Evolutionary conservation across 192 early-diverging fungal species (phyloP), one percentile per base, ranked within the genome.

Genomic region (Coemansia sp.): DNA sequence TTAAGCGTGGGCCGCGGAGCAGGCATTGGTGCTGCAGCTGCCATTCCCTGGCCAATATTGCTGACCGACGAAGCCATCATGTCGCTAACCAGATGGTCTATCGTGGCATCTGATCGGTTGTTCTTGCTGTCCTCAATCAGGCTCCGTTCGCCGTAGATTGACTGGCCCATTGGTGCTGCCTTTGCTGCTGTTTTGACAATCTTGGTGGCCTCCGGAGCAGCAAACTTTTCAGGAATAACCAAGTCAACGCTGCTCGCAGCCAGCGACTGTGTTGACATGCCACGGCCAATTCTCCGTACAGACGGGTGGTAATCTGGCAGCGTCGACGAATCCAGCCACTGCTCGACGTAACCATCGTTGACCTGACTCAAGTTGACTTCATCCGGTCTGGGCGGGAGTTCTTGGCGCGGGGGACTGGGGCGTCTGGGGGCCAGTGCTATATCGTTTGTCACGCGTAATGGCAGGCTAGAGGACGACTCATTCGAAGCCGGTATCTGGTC

Each of bases 41-140:
- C 34, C 56, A 58, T 34, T 33, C 56, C 56, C 9, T 58, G 56
- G 35, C 56, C 56, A 38, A 36, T 31, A 37, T 34, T 58, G 56
- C 56, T 58, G 56, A 58, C 31, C 2, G 56, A 68, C 23, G 62
- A 60, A 13, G 68, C 66, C 37, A 74, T 57, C 67, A 74, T 77
- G 1, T 65, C 56, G n/a, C 62, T 65, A 36, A 70, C 60, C 37
- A 71, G 40, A 20, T 67, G 53, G 43, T 74, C 73, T 13, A 74
- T 65, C 42, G 73, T 64, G 35, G 66, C 62, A 16, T 58, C 53
- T 18, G 40, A 51, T 28, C 35, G 40, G 60, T 39, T 45, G 37
- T 43, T 24, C 0, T 53, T 63, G 39, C 34, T 50, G 4, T 40
- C 48, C 36, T 60, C 37, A 21, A 59, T 42, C 21, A 56, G 24